A percentile compares a stretch with the other conserved stretches of the same genome.
Conservation (phyloP, 306 rosid genomes). For the Begonia fuchsioides region DNA sequence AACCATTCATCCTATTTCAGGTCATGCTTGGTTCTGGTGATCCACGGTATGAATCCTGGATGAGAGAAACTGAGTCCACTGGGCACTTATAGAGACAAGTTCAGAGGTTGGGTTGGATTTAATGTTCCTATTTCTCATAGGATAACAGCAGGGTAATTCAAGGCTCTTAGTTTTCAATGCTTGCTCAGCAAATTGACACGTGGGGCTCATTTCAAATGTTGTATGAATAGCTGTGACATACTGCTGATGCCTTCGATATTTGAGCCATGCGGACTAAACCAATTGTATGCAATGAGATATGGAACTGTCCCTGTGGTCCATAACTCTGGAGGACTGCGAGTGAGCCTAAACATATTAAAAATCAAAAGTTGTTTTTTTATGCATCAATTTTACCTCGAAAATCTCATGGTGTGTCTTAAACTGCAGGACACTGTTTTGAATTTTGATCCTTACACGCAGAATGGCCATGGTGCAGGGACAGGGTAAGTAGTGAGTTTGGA, state of each 20-base stretch:
- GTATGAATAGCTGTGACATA: slow-evolving; percentile 61
- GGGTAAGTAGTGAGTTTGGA: slow-evolving; percentile 29
- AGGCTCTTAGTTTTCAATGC: slow-evolving; percentile 2
- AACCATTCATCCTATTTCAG: slow-evolving; percentile 22
- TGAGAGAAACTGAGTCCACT: slow-evolving; percentile 71
- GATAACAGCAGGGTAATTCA: slow-evolving; percentile 73
- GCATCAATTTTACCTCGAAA: background rate
- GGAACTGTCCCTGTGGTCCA: slow-evolving; percentile 92
- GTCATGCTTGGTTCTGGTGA: slow-evolving; percentile 88
- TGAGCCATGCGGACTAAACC: slow-evolving; percentile 90
- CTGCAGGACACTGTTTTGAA: slow-evolving; percentile 59
- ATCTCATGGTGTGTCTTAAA: background rate
- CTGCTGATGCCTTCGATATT: slow-evolving; percentile 78
- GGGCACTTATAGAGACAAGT: slow-evolving; percentile 46
- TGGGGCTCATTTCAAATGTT: slow-evolving; percentile 18
- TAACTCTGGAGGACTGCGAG: slow-evolving; percentile 79
- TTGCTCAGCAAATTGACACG: slow-evolving; percentile 1
- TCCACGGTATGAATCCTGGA: slow-evolving; percentile 56
- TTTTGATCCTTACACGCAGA: slow-evolving; percentile 52
- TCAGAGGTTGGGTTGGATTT: slow-evolving; percentile 89
- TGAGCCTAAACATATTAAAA: slow-evolving; percentile 28
- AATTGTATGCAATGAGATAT: slow-evolving; percentile 85
- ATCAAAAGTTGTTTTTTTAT: slow-evolving; percentile 7
- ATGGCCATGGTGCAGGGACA: slow-evolving; percentile 45
- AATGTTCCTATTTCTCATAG: slow-evolving; percentile 75